phyloP scores from a whole-genome alignment of 2,329 filamentous ascomycete species.

The Aspergillus novofumigatus region DNA sequence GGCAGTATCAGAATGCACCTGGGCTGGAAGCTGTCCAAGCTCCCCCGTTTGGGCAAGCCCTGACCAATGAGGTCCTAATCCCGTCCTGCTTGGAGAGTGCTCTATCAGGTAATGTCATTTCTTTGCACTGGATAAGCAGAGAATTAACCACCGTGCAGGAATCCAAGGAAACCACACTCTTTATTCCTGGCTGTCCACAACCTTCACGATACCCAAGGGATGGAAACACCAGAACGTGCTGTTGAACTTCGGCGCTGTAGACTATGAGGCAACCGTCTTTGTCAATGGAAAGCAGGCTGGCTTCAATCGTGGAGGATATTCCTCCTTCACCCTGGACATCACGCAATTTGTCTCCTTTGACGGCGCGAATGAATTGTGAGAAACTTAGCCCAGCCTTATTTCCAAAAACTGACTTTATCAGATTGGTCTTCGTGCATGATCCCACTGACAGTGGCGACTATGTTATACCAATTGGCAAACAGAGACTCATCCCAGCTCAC shows the following conservation, averaged over 20 bases:
- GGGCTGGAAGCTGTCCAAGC: conserved; percentile 34
- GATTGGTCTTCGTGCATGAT: conserved; percentile 62
- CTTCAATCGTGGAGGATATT: conserved; percentile 59
- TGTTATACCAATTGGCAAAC: conserved; percentile 64
- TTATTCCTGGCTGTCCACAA: conserved; percentile 48
- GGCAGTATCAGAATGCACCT: conserved; percentile 43
- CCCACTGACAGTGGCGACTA: conserved; percentile 56
- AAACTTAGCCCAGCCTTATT: neutral
- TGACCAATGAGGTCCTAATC: conserved; percentile 46
- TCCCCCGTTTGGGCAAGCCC: conserved; percentile 44
- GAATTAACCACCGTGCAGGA: conserved; percentile 10
- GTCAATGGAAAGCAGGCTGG: conserved; percentile 53
- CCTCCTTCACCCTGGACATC: conserved; percentile 57
- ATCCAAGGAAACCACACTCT: conserved; percentile 37
- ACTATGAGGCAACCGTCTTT: conserved; percentile 53
- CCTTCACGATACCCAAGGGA: conserved; percentile 43
- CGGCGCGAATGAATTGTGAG: conserved; percentile 53
- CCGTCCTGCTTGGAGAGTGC: conserved; percentile 54
- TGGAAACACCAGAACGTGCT: conserved; percentile 43
- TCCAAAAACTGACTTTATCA: conserved; percentile 21
- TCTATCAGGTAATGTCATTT: conserved; percentile 39
- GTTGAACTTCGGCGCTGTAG: conserved; percentile 50
- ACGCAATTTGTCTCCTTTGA: conserved; percentile 44
- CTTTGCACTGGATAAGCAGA: neutral
- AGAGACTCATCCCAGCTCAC: conserved; percentile 47